Evolutionary conservation across 2,329 filamentous ascomycete species (phyloP).

Genomic region (Ophiocordyceps camponoti-saundersi): DNA sequence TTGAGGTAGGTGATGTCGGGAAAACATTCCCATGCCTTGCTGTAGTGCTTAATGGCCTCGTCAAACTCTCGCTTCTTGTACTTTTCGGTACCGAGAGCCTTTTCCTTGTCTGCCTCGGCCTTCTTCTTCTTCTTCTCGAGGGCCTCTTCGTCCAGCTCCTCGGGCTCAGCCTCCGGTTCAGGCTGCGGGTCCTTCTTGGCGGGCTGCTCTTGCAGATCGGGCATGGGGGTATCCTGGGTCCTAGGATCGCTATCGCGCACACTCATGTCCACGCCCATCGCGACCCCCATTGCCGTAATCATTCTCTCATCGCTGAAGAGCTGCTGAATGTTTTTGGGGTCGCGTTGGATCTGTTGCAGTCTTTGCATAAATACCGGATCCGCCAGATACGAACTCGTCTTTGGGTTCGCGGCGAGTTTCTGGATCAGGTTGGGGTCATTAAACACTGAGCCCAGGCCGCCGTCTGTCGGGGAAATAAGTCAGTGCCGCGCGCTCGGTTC

Average conservation of each 20-base stretch:
- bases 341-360: constrained; percentile 62
- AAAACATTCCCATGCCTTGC: constrained; percentile 81
- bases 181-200: constrained; percentile 39
- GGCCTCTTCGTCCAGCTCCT: constrained; percentile 67
- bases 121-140: constrained; percentile 77
- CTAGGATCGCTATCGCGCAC: constrained; percentile 20
- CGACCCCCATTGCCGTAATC: constrained; percentile 81
- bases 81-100: constrained; percentile 79
- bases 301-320: constrained; percentile 83
- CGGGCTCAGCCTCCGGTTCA: constrained; percentile 38
- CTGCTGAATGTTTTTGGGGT: constrained; percentile 62
- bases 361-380: constrained; percentile 84
- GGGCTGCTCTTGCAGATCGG: constrained; percentile 36
- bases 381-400: constrained; percentile 66
- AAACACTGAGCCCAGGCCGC: constrained; percentile 82
- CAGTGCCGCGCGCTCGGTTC: neutral
- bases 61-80: constrained; percentile 99
- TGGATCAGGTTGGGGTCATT: constrained; percentile 77
- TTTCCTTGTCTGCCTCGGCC: constrained; percentile 84
- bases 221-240: constrained; percentile 54
- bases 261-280: constrained; percentile 85
- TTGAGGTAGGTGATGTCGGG: constrained; percentile 98
- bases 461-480: constrained; percentile 22
- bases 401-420: constrained; percentile 88
- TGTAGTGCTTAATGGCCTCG: constrained; percentile 84